A percentile compares a stretch with the other conserved stretches of the same genome.
Evolutionary conservation across 768 basidiomycete species (phyloP).

Genomic region (Coprinellus micaceus): DNA sequence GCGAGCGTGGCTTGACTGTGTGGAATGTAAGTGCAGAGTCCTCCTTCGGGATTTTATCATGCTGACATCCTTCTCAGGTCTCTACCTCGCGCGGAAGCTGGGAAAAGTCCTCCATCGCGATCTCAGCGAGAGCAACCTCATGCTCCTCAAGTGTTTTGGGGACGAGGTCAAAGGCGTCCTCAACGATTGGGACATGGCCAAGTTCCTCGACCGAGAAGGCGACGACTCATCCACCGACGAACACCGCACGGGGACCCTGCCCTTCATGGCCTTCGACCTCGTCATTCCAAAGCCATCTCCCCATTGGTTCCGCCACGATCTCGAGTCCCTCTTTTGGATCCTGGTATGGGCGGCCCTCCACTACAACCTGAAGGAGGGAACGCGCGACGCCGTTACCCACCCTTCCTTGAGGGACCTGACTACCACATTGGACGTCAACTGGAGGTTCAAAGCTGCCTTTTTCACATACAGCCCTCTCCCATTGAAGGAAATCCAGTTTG

Average conservation of each 20-base stretch:
- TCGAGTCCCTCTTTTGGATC: conserved; percentile 24
- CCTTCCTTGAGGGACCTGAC: not conserved
- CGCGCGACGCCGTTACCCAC: not conserved
- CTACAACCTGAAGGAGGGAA: not conserved
- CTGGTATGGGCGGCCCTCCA: conserved; percentile 18
- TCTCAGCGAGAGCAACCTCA: conserved; percentile 29
- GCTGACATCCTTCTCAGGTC: conserved; percentile 14
- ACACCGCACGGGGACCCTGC: conserved; percentile 26
- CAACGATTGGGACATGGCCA: conserved; percentile 26
- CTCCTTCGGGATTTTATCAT: not conserved
- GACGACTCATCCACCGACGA: not conserved
- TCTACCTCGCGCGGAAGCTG: conserved; percentile 19
- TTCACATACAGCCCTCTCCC: not conserved
- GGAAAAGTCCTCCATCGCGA: conserved; percentile 28
- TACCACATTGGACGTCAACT: not conserved
- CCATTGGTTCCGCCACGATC: conserved; percentile 21
- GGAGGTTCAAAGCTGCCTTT: not conserved
- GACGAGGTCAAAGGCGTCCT: conserved; percentile 19
- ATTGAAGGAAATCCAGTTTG: not conserved
- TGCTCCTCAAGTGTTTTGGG: conserved; percentile 14
- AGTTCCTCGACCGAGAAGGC: not conserved
- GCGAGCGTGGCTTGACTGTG: conserved; percentile 24
- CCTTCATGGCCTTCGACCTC: conserved; percentile 28
- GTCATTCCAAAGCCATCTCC: conserved; percentile 6
- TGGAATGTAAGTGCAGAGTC: conserved; percentile 25